These are phyloP conservation scores for Yamadazyma kanchanaburiensis DNA, from an alignment of 1,139 yeast genomes.

Conservation along the genomic window DNA sequence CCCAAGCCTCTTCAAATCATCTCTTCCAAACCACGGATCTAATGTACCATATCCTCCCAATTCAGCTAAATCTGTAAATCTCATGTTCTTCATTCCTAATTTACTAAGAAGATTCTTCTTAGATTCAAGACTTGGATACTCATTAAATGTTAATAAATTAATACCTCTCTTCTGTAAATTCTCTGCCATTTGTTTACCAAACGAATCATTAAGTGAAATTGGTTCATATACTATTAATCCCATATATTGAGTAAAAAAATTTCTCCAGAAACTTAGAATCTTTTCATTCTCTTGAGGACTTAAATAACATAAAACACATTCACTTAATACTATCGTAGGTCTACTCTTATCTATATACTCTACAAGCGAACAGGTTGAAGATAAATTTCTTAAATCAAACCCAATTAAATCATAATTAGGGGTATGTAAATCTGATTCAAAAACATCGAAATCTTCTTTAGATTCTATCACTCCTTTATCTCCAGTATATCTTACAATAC, in stretches of 20 bases:
- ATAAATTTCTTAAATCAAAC: slow-evolving; percentile 47
- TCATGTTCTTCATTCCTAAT: slow-evolving; percentile 20
- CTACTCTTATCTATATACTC: slow-evolving; percentile 25
- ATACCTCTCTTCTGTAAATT: slow-evolving; percentile 72
- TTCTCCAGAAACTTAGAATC: slow-evolving; percentile 44
- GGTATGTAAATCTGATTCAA: slow-evolving; percentile 38
- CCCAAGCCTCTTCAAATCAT: slow-evolving; percentile 53
- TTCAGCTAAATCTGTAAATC: slow-evolving; percentile 54
- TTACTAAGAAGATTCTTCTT: slow-evolving; percentile 30
- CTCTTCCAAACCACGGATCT: slow-evolving; percentile 41
- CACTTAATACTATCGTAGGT: slow-evolving; percentile 79
- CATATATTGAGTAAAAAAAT: slow-evolving; percentile 19
- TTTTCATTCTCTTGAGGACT: slow-evolving; percentile 52
- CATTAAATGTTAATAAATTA: slow-evolving; percentile 53
- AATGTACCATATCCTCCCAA: slow-evolving; percentile 49
- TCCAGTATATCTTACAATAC: slow-evolving; percentile 17
- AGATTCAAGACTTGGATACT: slow-evolving; percentile 41
- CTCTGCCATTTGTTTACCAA: slow-evolving; percentile 78
- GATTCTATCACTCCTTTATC: slow-evolving; percentile 14
- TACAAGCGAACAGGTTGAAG: slow-evolving; percentile 3
- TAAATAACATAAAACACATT: slow-evolving; percentile 86
- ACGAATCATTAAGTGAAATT: slow-evolving; percentile 66
- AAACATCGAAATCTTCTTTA: slow-evolving; percentile 20
- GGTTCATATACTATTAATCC: slow-evolving; percentile 79
- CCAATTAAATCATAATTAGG: slow-evolving; percentile 52